These are phyloP conservation scores for Hygrophoropsis aurantiaca DNA, from an alignment of 768 basidiomycete species.

Conservation along the genomic window DNA sequence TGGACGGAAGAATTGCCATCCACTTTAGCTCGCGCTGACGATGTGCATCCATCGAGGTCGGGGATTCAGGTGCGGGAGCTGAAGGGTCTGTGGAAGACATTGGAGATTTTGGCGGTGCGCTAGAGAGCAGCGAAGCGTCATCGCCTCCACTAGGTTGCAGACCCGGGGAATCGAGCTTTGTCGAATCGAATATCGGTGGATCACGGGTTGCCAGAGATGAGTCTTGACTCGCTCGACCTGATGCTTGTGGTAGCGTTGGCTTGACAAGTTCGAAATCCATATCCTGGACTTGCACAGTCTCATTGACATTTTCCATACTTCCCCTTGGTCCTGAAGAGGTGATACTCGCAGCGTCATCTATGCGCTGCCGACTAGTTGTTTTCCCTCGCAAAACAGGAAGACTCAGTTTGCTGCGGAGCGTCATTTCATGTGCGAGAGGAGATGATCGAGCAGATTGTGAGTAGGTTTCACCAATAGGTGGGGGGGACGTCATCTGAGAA, in stretches of 20 bases:
- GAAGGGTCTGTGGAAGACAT: too few species aligned
- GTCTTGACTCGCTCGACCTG: conserved; percentile 55
- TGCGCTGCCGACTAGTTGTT: conserved; percentile 21
- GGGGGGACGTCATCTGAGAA: conserved; percentile 38
- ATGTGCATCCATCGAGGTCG: conserved; percentile 52
- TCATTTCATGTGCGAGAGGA: conserved; percentile 26
- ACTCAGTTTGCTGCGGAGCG: conserved; percentile 63
- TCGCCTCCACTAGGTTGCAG: conserved; percentile 34
- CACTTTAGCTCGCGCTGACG: conserved; percentile 76
- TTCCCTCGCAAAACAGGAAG: conserved; percentile 63
- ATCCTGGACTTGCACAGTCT: conserved; percentile 74
- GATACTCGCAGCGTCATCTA: conserved; percentile 31
- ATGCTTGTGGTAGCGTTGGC: conserved; percentile 48
- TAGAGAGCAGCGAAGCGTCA: conserved; percentile 41
- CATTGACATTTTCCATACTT: conserved; percentile 40
- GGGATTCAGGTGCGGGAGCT: conserved; percentile 14
- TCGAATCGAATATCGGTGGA: conserved; percentile 5
- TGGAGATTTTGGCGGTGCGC: conserved; percentile 14
- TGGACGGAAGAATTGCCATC: conserved; percentile 61
- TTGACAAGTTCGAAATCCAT: conserved; percentile 80
- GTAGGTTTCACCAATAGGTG: conserved; percentile 37
- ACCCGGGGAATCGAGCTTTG: conserved; percentile 17
- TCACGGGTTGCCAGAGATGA: conserved; percentile 38
- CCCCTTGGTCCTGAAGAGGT: conserved; percentile 12
- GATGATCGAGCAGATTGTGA: conserved; percentile 30